A percentile compares a stretch with the other conserved stretches of the same genome.
Conservation (phyloP, 192 early-diverging fungal species). For the Spizellomyces punctatus region DNA sequence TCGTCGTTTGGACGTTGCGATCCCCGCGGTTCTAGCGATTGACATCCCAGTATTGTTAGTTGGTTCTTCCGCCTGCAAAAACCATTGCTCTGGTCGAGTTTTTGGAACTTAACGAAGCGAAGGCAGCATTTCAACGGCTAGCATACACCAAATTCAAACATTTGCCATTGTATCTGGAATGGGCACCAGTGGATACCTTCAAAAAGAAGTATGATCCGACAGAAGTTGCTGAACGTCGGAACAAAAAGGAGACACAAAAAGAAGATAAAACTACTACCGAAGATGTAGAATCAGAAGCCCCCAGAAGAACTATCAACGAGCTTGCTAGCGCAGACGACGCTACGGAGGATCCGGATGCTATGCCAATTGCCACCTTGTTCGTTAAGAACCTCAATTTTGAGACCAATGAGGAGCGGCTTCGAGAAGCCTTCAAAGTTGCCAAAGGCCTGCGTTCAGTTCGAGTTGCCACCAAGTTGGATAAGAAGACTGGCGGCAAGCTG, state of each 20-base stretch:
- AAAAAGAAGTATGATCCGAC: slow-evolving; percentile 55
- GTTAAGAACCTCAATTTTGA: slow-evolving; percentile 95
- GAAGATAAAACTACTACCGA: slow-evolving; percentile 32
- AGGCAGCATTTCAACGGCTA: slow-evolving; percentile 81
- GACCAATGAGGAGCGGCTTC: slow-evolving; percentile 80
- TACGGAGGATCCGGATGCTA: slow-evolving; percentile 58
- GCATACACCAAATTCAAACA: slow-evolving; percentile 93
- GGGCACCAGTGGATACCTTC: slow-evolving; percentile 86
- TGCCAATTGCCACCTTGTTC: slow-evolving; percentile 80
- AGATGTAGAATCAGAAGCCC: slow-evolving; percentile 35
- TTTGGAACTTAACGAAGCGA: slow-evolving; percentile 85
- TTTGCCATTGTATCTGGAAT: slow-evolving; percentile 90
- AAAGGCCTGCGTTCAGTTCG: slow-evolving; percentile 80
- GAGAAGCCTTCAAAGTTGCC: slow-evolving; percentile 70
- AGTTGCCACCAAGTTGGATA: slow-evolving; percentile 83
- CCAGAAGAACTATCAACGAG: slow-evolving; percentile 36
- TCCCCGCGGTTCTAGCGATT: no score
- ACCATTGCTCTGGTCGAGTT: slow-evolving; percentile 96
- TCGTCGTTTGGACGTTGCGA: no score
- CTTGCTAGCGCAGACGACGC: slow-evolving; percentile 18
- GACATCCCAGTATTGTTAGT: not conserved
- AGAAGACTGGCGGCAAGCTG: slow-evolving; percentile 78
- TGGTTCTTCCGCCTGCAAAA: slow-evolving; percentile 86
- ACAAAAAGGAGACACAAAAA: slow-evolving; percentile 11
- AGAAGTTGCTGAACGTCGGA: slow-evolving; percentile 36